Base-by-base conservation (phyloP, 139 green algal genomes). In the Tetraselmis striata region DNA sequence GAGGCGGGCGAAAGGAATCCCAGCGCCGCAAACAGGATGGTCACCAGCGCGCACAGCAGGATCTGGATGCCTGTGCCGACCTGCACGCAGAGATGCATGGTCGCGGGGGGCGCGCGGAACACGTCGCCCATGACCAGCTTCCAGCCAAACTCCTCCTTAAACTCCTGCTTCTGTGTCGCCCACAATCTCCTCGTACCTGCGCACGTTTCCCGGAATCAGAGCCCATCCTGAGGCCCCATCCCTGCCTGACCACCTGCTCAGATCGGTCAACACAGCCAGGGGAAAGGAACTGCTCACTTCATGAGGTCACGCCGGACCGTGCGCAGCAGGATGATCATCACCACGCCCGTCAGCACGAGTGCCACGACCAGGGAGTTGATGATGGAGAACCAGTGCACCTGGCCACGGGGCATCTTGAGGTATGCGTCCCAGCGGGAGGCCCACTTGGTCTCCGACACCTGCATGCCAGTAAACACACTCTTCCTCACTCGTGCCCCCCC, bases 311-410 rank as follows among this genome's bases (percentile, higher is more conserved):
- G 89, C 59, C 95, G 90, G 75, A 98, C 92, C 31, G 95, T 98
- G 32, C 93, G 88, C 80, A 97, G 90, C 86, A 98, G 90, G 85
- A 98, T 98, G 86, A 95, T 92, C 78, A 90, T 93, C 76, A 97
- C 94, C 2, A 98, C 92, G 77, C 86, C 90, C 29, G 92, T 92
- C 93, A 99, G 97, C 75, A 98, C 95, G 79, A 98, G 80, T 77
- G 98, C 93, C 27, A 99, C 94, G 84, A 98, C 93, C 78, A 97
- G 79, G n/a, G 83, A 93, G 92, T 99, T 98, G 28, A 98, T 83
- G 88, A 99, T 98, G 85, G 87, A 94, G 90, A 98, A 98, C 96
- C 96, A 99, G 90, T 99, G 96, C 31, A 98, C 90, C 77, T 86
- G 58, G 79, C 94, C 94, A 22, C 93, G 94, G 1, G 93, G 93